These are phyloP conservation scores for Talaromyces sp. DNA, from an alignment of 2,329 filamentous ascomycete genomes.

Conservation along the genomic window DNA sequence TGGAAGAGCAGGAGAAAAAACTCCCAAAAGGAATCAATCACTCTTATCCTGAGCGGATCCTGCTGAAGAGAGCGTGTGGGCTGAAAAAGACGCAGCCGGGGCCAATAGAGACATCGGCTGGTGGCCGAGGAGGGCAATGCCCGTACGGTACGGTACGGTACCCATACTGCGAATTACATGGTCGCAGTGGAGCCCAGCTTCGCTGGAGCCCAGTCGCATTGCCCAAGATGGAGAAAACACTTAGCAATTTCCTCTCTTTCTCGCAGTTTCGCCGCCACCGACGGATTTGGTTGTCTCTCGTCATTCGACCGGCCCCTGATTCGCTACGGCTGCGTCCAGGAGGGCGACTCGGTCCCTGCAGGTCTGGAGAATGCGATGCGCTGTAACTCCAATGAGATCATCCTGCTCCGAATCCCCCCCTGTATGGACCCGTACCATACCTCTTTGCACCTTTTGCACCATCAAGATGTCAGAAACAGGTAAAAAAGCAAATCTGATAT, in stretches of 20 bases:
- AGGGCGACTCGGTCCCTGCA: not conserved
- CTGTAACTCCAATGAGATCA: not conserved
- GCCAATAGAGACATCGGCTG: not conserved
- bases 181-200: not conserved
- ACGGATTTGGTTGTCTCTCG: not conserved
- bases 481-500: not conserved
- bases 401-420: not conserved
- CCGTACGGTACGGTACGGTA: not conserved
- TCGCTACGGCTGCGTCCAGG: not conserved
- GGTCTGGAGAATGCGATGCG: not conserved
- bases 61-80: not conserved
- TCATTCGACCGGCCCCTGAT: not conserved
- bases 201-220: not conserved
- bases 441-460: not conserved
- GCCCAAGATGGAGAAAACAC: not conserved
- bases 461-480: not conserved
- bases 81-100: not conserved
- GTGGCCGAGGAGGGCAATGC: not conserved
- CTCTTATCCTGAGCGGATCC: not conserved
- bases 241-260: not conserved
- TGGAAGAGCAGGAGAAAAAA: constrained; percentile 12
- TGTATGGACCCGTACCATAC: not conserved
- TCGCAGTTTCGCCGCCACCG: not conserved
- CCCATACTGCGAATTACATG: not conserved
- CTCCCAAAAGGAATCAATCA: constrained; percentile 1